A percentile compares a stretch with the other conserved stretches of the same genome.
phyloP scores from a whole-genome alignment of 2,329 filamentous ascomycete genomes.

The Pseudocercospora fuligena region DNA sequence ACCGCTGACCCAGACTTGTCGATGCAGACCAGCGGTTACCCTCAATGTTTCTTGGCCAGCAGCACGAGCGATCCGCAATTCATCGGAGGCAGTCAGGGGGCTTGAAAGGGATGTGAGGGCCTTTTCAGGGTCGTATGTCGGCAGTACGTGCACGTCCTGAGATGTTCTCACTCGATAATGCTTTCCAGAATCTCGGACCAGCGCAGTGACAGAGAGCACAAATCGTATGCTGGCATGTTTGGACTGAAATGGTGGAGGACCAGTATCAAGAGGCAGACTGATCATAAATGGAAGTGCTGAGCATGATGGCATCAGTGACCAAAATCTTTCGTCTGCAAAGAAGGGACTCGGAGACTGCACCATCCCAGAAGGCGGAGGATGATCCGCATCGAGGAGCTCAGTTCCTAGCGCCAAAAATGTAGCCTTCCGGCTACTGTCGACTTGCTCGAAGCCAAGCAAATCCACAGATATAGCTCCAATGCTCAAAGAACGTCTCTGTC shows the following conservation, averaged over 20 bases:
- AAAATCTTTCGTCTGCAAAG: slow-evolving; percentile 47
- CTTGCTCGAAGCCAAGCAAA: slow-evolving; percentile 59
- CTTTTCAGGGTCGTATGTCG: slow-evolving; percentile 62
- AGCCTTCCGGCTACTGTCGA: slow-evolving; percentile 50
- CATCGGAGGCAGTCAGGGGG: slow-evolving; percentile 56
- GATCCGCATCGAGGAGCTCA: slow-evolving; percentile 55
- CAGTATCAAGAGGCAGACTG: slow-evolving; percentile 59
- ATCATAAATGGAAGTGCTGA: slow-evolving; percentile 57
- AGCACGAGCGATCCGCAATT: slow-evolving; percentile 49
- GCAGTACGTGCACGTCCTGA: slow-evolving; percentile 56
- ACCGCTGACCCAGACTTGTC: slow-evolving; percentile 64
- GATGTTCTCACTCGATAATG: slow-evolving; percentile 57
- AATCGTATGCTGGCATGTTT: slow-evolving; percentile 59
- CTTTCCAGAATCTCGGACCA: slow-evolving; percentile 54
- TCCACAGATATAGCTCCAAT: slow-evolving; percentile 57
- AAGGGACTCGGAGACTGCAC: slow-evolving; percentile 50
- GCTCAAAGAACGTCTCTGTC: slow-evolving; percentile 51
- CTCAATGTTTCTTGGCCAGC: slow-evolving; percentile 50
- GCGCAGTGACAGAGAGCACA: slow-evolving; percentile 52
- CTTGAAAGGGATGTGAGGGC: slow-evolving; percentile 59
- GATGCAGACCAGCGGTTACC: slow-evolving; percentile 59
- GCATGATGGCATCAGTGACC: slow-evolving; percentile 55
- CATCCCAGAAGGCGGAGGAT: slow-evolving; percentile 58
- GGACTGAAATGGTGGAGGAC: slow-evolving; percentile 59
- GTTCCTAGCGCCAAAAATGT: slow-evolving; percentile 59